Conservation (phyloP, 163 green algal species). For the Scenedesmus sp. region DNA sequence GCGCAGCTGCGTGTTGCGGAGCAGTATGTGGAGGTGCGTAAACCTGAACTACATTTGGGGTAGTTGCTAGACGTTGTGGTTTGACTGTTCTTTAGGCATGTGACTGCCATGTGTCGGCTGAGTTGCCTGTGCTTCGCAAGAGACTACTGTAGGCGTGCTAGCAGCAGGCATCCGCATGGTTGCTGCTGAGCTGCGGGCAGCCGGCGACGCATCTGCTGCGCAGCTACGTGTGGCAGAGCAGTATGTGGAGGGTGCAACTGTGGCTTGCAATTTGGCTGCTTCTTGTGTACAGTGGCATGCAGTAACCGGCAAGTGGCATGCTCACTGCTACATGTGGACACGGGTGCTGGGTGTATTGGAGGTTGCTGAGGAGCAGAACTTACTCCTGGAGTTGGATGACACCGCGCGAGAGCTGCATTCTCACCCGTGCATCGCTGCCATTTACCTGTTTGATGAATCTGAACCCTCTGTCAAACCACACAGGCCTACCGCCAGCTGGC, state of each 20-base stretch:
- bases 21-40: conserved; percentile 75
- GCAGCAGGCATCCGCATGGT: conserved; percentile 73
- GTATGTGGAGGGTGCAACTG: conserved; percentile 66
- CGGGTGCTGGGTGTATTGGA: too few species aligned
- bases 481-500: conserved; percentile 88
- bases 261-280: too few species aligned
- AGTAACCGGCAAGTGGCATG: too few species aligned
- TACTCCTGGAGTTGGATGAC: too few species aligned
- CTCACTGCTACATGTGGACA: too few species aligned
- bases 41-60: too few species aligned
- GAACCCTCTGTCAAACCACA: background rate
- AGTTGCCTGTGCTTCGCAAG: background rate
- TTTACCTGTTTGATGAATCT: background rate
- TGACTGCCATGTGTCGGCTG: background rate
- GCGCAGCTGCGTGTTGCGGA: conserved; percentile 89
- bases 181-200: conserved; percentile 65
- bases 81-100: too few species aligned
- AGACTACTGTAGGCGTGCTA: too few species aligned
- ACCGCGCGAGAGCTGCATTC: background rate
- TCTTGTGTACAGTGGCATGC: too few species aligned
- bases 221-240: conserved; percentile 88
- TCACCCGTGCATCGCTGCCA: background rate
- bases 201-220: conserved; percentile 83
- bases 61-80: too few species aligned
- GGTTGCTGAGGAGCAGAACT: too few species aligned